phyloP scores from a whole-genome alignment of 805 yeast genomes.

The Lipomyces starkeyi region DNA sequence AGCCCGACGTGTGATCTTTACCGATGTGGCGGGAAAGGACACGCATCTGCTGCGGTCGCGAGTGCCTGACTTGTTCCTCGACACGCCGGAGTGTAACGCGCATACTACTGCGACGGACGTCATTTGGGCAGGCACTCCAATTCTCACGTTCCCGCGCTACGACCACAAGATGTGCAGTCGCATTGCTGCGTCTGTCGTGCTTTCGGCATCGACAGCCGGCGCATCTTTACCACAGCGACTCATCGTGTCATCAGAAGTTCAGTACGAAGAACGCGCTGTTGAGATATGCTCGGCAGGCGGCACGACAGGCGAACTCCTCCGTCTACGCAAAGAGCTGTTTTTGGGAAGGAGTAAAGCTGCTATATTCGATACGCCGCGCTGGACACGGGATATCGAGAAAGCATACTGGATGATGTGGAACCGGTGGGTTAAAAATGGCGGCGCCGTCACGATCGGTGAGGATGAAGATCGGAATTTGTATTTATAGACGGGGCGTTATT shows the following conservation, averaged over 20 bases:
- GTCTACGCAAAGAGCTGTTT: conserved; percentile 39
- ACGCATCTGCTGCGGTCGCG: conserved; percentile 44
- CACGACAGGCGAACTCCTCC: conserved; percentile 31
- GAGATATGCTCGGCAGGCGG: conserved; percentile 32
- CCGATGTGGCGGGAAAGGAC: conserved; percentile 46
- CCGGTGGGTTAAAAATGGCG: conserved; percentile 41
- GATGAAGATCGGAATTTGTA: conserved; percentile 31
- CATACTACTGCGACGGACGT: conserved; percentile 49
- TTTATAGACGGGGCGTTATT: conserved; percentile 3
- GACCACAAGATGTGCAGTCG: conserved; percentile 45
- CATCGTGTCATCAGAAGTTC: conserved; percentile 39
- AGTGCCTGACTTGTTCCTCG: conserved; percentile 44
- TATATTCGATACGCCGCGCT: conserved; percentile 42
- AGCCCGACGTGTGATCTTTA: conserved; percentile 42
- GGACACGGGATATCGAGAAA: conserved; percentile 42
- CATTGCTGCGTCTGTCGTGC: conserved; percentile 43
- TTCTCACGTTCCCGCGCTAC: conserved; percentile 44
- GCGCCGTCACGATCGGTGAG: conserved; percentile 27
- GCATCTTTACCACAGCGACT: conserved; percentile 20
- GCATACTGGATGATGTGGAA: conserved; percentile 43
- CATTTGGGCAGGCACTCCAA: conserved; percentile 46
- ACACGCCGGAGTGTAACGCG: conserved; percentile 48
- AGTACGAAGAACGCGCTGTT: conserved; percentile 42
- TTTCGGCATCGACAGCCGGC: conserved; percentile 28
- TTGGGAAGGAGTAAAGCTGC: conserved; percentile 35